Conservation (phyloP, 345 rosid species). For the Litchi chinensis region DNA sequence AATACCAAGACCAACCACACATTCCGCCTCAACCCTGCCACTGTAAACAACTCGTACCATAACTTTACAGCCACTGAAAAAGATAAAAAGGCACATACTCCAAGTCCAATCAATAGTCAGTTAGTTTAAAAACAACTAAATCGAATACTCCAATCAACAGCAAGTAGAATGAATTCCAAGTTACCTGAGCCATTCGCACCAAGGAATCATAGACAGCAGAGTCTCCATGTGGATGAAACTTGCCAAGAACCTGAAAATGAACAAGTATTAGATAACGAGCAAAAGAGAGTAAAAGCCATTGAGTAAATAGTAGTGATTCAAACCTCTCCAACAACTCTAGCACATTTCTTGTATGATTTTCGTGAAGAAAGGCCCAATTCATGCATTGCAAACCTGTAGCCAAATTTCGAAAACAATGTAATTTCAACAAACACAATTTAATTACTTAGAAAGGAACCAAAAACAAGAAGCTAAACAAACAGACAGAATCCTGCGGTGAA, state of each 20-base stretch:
- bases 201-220: slow-evolving; percentile 89
- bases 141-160: no score
- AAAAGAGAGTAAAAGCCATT: background rate
- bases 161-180: no score
- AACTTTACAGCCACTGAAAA: background rate
- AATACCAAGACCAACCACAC: background rate
- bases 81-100: background rate
- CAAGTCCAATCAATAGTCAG: slow-evolving; percentile 5
- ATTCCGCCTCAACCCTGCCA: background rate
- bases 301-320: slow-evolving; percentile 4
- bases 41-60: background rate
- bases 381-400: slow-evolving; percentile 86
- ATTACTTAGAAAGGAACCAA: background rate
- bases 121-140: background rate
- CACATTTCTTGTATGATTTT: slow-evolving; percentile 95
- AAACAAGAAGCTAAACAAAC: slow-evolving; percentile 15
- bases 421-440: background rate
- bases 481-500: slow-evolving; percentile 89
- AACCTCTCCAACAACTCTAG: slow-evolving; percentile 99
- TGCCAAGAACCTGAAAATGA: slow-evolving; percentile 76
- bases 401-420: background rate
- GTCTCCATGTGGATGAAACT: slow-evolving; percentile 98
- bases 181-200: slow-evolving; percentile 99
- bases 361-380: slow-evolving; percentile 89
- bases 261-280: background rate